Evolutionary conservation across 2,329 filamentous ascomycete genomes (phyloP).

Genomic region (Diaporthe amygdali): DNA sequence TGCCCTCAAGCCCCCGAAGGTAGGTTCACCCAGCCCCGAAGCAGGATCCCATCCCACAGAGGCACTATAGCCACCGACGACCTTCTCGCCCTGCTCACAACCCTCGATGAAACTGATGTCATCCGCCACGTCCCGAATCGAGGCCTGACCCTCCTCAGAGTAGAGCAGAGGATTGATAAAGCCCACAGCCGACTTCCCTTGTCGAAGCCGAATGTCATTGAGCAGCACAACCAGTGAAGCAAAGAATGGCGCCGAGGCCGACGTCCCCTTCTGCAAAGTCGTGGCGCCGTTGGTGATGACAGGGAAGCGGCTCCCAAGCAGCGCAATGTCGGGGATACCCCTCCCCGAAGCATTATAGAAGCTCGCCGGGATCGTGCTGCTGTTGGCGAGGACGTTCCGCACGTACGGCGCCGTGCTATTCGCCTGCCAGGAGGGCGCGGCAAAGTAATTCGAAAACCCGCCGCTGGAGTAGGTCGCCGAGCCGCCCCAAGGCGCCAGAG

Average conservation of each 20-base stretch:
- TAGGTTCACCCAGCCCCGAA: neutral
- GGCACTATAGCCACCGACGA: neutral
- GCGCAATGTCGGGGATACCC: slow-evolving; percentile 36
- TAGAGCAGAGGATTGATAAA: slow-evolving; percentile 70
- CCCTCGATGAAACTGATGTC: slow-evolving; percentile 21
- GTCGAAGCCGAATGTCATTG: slow-evolving; percentile 65
- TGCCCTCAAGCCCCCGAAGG: neutral
- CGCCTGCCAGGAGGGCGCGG: slow-evolving; percentile 51
- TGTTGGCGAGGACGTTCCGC: slow-evolving; percentile 37
- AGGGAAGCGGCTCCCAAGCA: slow-evolving; percentile 36
- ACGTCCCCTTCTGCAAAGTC: slow-evolving; percentile 39
- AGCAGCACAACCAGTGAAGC: slow-evolving; percentile 68
- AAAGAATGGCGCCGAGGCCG: slow-evolving; percentile 66
- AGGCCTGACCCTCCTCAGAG: slow-evolving; percentile 31
- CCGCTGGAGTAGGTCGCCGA: slow-evolving; percentile 51
- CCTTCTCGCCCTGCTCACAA: neutral
- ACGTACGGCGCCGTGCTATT: slow-evolving; percentile 46
- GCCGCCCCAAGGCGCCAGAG: slow-evolving; percentile 48
- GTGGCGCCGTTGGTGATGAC: slow-evolving; percentile 31
- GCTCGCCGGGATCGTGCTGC: slow-evolving; percentile 35
- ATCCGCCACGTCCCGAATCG: slow-evolving; percentile 34
- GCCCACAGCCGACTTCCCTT: slow-evolving; percentile 58
- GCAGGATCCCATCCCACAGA: slow-evolving; percentile 48
- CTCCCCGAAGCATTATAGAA: slow-evolving; percentile 28
- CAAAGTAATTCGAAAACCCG: slow-evolving; percentile 56